A percentile compares a stretch with the other conserved stretches of the same genome.
These are phyloP conservation scores for Trametes sanguinea DNA, from an alignment of 768 basidiomycete genomes.

Conservation along the genomic window DNA sequence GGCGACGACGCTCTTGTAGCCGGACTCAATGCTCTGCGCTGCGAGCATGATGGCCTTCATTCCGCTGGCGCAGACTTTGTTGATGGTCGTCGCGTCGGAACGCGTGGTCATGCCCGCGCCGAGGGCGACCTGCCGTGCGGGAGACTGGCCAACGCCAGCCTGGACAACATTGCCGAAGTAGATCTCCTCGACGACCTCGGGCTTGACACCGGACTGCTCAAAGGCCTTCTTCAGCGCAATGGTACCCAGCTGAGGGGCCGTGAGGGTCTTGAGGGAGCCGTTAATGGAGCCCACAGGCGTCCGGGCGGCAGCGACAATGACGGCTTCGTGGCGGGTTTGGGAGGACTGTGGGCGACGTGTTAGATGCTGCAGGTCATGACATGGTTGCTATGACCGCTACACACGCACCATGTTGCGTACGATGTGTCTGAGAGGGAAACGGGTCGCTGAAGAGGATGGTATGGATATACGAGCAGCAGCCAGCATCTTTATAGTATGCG, in stretches of 20 bases:
- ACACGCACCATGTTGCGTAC: slow-evolving; percentile 34
- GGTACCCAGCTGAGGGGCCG: slow-evolving; percentile 88
- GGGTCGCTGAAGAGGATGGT: slow-evolving; percentile 41
- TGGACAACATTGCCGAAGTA: slow-evolving; percentile 98
- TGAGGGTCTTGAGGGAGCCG: slow-evolving; percentile 83
- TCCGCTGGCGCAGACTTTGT: slow-evolving; percentile 99
- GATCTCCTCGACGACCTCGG: slow-evolving; percentile 87
- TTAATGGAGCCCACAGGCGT: slow-evolving; percentile 95
- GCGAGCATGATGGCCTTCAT: slow-evolving; percentile 96
- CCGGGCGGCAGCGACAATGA: slow-evolving; percentile 91
- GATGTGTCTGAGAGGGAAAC: slow-evolving; percentile 33
- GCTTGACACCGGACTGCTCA: slow-evolving; percentile 74
- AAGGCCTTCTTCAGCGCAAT: slow-evolving; percentile 91
- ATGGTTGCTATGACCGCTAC: not conserved
- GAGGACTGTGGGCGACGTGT: slow-evolving; percentile 36
- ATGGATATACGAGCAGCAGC: slow-evolving; percentile 23
- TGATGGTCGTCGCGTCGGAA: slow-evolving; percentile 98
- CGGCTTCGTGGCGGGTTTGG: slow-evolving; percentile 62
- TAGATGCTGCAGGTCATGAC: slow-evolving; percentile 31
- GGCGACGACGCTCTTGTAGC: slow-evolving; percentile 82
- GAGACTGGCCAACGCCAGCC: slow-evolving; percentile 95
- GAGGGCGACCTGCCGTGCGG: slow-evolving; percentile 97
- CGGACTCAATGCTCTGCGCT: slow-evolving; percentile 84
- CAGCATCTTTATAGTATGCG: slow-evolving; percentile 28
- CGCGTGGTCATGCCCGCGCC: slow-evolving; percentile 77